Evolutionary conservation across 805 yeast species (phyloP).

Genomic region (Ogataea haglerorum): DNA sequence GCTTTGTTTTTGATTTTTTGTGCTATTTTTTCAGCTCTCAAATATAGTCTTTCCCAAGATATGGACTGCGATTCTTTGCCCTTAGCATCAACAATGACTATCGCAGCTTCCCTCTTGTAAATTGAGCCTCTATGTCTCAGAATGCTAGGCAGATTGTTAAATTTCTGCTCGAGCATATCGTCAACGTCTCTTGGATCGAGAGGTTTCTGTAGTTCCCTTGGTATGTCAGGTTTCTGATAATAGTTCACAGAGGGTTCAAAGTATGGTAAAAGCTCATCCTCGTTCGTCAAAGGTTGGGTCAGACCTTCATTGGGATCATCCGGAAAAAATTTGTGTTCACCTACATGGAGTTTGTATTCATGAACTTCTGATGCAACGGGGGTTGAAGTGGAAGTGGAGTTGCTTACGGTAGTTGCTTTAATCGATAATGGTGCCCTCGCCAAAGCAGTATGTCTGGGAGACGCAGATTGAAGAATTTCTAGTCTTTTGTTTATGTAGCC

Average conservation of each 20-base stretch:
- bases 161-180: conserved; percentile 38
- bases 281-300: conserved; percentile 13
- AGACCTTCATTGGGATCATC: conserved; percentile 15
- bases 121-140: conserved; percentile 68
- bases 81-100: conserved; percentile 65
- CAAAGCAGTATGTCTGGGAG: conserved; percentile 13
- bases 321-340: conserved; percentile 8
- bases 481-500: conserved; percentile 64
- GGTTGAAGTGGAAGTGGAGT: conserved; percentile 17
- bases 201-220: conserved; percentile 50
- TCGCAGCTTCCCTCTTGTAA: conserved; percentile 66
- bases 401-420: conserved; percentile 8
- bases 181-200: conserved; percentile 56
- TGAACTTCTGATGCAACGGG: conserved; percentile 16
- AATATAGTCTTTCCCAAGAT: conserved; percentile 85
- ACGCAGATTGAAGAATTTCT: conserved; percentile 31
- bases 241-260: neutral
- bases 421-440: conserved; percentile 13
- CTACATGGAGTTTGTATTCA: conserved; percentile 11
- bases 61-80: conserved; percentile 78
- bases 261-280: conserved; percentile 14
- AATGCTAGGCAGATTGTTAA: conserved; percentile 66
- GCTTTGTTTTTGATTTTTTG: conserved; percentile 73
- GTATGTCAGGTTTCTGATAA: conserved; percentile 8
- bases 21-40: conserved; percentile 83